Base-by-base conservation (phyloP, 1,284 basidiomycete species). In the Fistulina hepatica region DNA sequence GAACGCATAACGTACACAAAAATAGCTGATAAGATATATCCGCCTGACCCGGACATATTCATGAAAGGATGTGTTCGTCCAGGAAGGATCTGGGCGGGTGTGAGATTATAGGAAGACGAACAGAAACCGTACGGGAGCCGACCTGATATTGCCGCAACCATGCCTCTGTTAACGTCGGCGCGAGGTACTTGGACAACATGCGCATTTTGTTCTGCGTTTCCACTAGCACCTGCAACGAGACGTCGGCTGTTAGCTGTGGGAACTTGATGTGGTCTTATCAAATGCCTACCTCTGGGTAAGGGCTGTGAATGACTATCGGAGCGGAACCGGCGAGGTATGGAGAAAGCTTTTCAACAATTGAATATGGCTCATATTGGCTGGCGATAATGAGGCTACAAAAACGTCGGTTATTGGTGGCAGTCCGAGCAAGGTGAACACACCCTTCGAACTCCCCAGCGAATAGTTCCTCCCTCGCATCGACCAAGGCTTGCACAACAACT, bases 41-140 rank as follows among this genome's bases (percentile, higher is more conserved):
- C 94, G 4, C 88, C 92, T 3, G 83, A 82, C 2, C 86, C 89
- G 12, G 86, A 83, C 34, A 81, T 89, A 42, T 71, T 81, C 95
- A 99, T 98, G 49, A 77, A 79, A 1, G 95, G 95, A 63, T 99
- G 95, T 28, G 90, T 95, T 22, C 95, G 73, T 11, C 94, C 94
- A 17, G 94, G 94, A 13, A 99, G 67, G 8, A 93, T 83, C n/a
- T n/a, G n/a, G n/a, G n/a, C n/a, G n/a, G n/a, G n/a, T n/a, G n/a
- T n/a, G n/a, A n/a, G n/a, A n/a, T n/a, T n/a, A n/a, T n/a, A n/a
- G n/a, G n/a, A n/a, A n/a, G n/a, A n/a, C n/a, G n/a, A n/a, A n/a
- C n/a, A n/a, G n/a, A n/a, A n/a, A n/a, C n/a, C n/a, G n/a, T n/a
- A n/a, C n/a, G n/a, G n/a, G n/a, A n/a, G n/a, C n/a, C n/a, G n/a